Conservation (phyloP, 257 asterid genomes). For the Solanum pimpinellifolium region DNA sequence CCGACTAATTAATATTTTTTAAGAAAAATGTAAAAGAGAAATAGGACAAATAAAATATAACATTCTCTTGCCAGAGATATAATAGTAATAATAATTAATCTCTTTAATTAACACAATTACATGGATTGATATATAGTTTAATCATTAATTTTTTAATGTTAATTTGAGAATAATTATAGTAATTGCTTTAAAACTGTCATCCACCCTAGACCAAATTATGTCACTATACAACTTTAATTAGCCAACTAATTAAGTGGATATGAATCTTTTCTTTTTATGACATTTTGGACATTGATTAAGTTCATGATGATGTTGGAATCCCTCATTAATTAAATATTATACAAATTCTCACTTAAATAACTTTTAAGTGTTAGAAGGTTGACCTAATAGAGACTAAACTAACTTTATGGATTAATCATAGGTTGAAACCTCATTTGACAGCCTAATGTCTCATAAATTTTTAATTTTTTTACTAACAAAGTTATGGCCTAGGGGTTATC, state of each 20-base stretch:
- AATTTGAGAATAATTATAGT: neutral
- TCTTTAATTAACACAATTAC: neutral
- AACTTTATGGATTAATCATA: neutral
- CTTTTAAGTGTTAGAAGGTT: neutral
- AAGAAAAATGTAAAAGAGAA: neutral
- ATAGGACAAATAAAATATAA: neutral
- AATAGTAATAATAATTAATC: neutral
- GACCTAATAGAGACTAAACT: neutral
- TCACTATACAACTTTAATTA: neutral
- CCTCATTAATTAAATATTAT: neutral
- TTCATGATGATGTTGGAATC: neutral
- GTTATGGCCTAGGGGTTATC: no score
- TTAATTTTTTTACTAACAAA: no score
- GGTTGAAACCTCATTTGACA: neutral
- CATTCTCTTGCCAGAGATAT: neutral
- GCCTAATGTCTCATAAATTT: neutral
- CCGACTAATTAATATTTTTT: neutral
- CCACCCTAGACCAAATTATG: conserved; percentile 1
- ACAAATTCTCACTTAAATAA: neutral
- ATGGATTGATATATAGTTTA: neutral
- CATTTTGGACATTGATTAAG: neutral
- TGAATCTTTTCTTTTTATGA: neutral
- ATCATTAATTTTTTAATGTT: neutral
- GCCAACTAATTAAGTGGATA: neutral
- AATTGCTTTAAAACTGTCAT: neutral